Conservation (phyloP, 768 basidiomycete species). For the Trametes elegans region DNA sequence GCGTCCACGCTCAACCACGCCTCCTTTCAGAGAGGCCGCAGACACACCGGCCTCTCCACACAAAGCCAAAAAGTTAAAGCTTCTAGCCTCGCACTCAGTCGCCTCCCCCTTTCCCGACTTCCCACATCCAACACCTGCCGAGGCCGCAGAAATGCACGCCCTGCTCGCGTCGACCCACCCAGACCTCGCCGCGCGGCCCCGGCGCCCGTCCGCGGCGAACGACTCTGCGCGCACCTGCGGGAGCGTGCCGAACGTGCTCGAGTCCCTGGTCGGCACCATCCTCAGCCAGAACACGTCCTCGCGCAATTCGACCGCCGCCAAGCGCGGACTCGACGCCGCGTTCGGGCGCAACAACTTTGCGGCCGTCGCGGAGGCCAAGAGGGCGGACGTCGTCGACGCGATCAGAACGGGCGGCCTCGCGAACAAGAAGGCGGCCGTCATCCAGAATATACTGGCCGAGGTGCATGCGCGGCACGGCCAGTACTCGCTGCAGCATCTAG, state of each 20-base stretch:
- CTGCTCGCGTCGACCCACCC: slow-evolving; percentile 37
- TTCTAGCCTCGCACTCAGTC: slow-evolving; percentile 40
- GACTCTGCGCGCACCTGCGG: slow-evolving; percentile 48
- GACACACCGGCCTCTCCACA: slow-evolving; percentile 15
- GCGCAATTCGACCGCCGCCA: slow-evolving; percentile 49
- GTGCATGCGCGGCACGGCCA: slow-evolving; percentile 46
- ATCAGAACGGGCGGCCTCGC: slow-evolving; percentile 57
- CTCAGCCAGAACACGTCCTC: slow-evolving; percentile 60
- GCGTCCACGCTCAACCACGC: slow-evolving; percentile 18
- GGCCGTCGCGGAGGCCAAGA: slow-evolving; percentile 45
- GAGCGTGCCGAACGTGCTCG: slow-evolving; percentile 51
- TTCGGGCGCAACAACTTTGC: slow-evolving; percentile 53
- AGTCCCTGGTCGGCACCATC: slow-evolving; percentile 55
- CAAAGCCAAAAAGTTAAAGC: slow-evolving; percentile 48
- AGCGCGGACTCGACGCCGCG: slow-evolving; percentile 41
- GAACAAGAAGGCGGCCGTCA: slow-evolving; percentile 55
- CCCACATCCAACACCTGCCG: slow-evolving; percentile 41
- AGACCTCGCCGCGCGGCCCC: slow-evolving; percentile 30
- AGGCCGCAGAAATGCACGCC: slow-evolving; percentile 39
- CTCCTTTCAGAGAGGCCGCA: background rate
- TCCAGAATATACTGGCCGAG: slow-evolving; percentile 45
- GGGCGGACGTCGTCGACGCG: slow-evolving; percentile 43
- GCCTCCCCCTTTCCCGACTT: slow-evolving; percentile 50
- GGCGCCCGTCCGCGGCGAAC: slow-evolving; percentile 24
- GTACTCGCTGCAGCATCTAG: slow-evolving; percentile 60